A percentile compares a stretch with the other conserved stretches of the same genome.
phyloP scores from a whole-genome alignment of 495 filamentous ascomycete genomes.

The Tirmania nivea region DNA sequence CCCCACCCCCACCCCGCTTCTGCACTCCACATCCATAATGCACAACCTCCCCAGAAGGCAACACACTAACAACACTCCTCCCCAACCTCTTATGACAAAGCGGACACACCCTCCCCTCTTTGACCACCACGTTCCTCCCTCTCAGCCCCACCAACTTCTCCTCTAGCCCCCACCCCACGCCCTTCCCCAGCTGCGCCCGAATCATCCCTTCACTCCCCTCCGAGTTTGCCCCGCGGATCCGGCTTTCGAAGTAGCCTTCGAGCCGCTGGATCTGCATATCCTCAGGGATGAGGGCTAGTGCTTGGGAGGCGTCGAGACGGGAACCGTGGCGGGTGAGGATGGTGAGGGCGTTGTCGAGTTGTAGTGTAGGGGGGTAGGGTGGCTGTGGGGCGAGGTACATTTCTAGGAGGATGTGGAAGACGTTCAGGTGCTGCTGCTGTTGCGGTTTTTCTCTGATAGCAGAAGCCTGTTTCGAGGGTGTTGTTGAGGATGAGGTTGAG shows the following conservation, averaged over 20 bases:
- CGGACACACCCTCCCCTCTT: constrained; percentile 70
- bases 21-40: constrained; percentile 53
- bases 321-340: constrained; percentile 80
- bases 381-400: constrained; percentile 73
- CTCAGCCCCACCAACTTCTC: constrained; percentile 40
- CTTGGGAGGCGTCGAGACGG: constrained; percentile 65
- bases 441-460: constrained; percentile 10
- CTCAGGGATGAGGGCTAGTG: constrained; percentile 67
- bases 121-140: constrained; percentile 54
- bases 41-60: constrained; percentile 40
- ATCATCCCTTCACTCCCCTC: constrained; percentile 57
- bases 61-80: constrained; percentile 61
- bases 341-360: constrained; percentile 59
- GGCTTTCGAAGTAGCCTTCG: constrained; percentile 75
- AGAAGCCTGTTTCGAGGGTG: constrained; percentile 3
- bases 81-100: constrained; percentile 86
- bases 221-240: constrained; percentile 70
- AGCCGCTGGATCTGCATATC: constrained; percentile 54
- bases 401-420: constrained; percentile 76
- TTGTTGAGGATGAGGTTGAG: constrained; percentile 21
- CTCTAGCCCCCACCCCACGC: constrained; percentile 49
- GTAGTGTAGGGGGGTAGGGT: constrained; percentile 35
- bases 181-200: constrained; percentile 48
- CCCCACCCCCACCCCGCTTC: constrained; percentile 8
- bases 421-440: constrained; percentile 37